Evolutionary conservation across 371 early-diverging fungal genomes (phyloP), one percentile per base, ranked within the genome.

Genomic region (Mortierella polycephala): DNA sequence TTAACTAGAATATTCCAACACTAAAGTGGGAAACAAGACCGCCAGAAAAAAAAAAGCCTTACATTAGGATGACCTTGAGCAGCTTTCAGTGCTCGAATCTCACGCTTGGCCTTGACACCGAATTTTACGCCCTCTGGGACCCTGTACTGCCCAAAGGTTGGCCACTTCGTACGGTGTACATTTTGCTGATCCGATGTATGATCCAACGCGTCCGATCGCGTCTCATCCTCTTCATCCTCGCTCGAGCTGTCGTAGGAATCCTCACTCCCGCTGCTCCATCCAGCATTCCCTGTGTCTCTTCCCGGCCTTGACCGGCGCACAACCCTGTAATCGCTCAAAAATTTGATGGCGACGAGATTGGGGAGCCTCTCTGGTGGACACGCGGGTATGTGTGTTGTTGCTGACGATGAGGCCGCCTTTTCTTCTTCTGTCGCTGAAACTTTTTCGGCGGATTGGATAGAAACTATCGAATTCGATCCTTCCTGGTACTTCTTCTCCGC

Each of bases 21-120:
- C 5, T 18, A 44, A 23, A 20, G 23, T 39, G 5, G n/a, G 1
- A 2, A 37, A 3, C 21, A 3, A 2, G 21, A 20, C 51, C 1
- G 4, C 9, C 7, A 60, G 21, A 7, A 39, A 16, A 47, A 10
- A n/a, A 16, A 21, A 42, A 42, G 12, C 42, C 49, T 51, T 66
- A 76, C 79, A 65, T 65, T 68, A 20, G 65, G 69, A 60, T 79
- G 79, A 3, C 79, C 79, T 49, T 79, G 73, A 8, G 79, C 69
- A 5, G 79, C 79, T 13, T 49, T 56, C 7, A 79, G 63, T 2
- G 79, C 73, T 16, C 67, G 69, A 20, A 79, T 72, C 56, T 79
- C 79, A 5, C 67, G 64, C 39, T 39, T 64, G 18, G 73, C 79
- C 46, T 69, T 72, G 54, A 69, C 12, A 0, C 79, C 73, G 59